Percentiles rank a stretch among this genome's conserved stretches.
phyloP scores from a whole-genome alignment of 106 monocot genomes.

The Alisma plantagoaquatica region DNA sequence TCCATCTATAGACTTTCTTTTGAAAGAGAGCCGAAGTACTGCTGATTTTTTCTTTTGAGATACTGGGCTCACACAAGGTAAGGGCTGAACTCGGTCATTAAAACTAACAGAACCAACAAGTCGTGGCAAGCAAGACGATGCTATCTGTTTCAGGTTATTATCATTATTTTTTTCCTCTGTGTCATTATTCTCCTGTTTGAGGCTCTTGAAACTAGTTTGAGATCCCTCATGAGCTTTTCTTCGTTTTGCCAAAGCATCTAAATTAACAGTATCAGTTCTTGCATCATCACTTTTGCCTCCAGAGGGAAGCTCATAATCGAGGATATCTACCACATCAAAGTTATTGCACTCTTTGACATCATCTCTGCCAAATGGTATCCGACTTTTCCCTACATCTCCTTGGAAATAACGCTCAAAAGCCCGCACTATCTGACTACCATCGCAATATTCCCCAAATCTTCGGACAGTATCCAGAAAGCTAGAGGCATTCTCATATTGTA shows the following conservation, averaged over 20 bases:
- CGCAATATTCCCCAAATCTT: neutral
- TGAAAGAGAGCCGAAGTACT: constrained; percentile 68
- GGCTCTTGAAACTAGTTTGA: constrained; percentile 20
- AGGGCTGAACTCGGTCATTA: constrained; percentile 45
- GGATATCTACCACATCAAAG: constrained; percentile 1
- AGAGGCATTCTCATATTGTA: neutral
- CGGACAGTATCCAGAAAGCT: neutral
- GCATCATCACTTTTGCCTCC: constrained; percentile 9
- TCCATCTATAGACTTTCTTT: constrained; percentile 58
- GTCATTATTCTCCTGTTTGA: constrained; percentile 15
- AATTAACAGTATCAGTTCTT: neutral
- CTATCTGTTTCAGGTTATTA: constrained; percentile 23
- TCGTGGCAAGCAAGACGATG: constrained; percentile 24
- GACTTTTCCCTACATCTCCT: neutral
- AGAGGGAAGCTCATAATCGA: constrained; percentile 11
- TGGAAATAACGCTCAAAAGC: neutral
- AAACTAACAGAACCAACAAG: constrained; percentile 53
- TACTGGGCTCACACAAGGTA: constrained; percentile 12
- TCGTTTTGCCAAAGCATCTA: constrained; percentile 15
- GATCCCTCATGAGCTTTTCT: constrained; percentile 21
- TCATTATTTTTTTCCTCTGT: constrained; percentile 32
- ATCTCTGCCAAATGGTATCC: neutral
- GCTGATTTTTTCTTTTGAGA: constrained; percentile 49
- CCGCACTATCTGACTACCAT: neutral
- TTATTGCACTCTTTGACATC: neutral